Base-by-base conservation (phyloP, 2,329 filamentous ascomycete genomes). In the Elsinoe australis region DNA sequence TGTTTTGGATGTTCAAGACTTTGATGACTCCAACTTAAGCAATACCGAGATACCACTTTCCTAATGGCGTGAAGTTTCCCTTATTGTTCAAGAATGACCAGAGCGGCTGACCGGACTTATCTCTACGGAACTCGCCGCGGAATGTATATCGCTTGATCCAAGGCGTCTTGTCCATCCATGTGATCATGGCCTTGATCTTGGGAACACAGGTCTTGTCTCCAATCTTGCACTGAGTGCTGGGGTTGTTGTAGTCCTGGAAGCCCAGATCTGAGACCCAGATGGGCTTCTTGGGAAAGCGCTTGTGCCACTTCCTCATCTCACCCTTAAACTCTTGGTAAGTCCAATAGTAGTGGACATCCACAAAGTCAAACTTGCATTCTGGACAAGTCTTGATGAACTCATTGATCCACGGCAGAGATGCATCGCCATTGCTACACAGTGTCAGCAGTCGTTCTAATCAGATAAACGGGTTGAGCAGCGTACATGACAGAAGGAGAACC, bases 281-380 rank as follows among this genome's bases (percentile, higher is more conserved):
- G 12, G 39, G 39, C 39, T 44, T 44, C 24, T 31, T 32, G 26
- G 39, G 39, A 26, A 44, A 44, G 24, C 31, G 21, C 15, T 32
- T 44, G 6, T 17, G 14, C 39, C 39, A 44, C 9, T 17, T 44
- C 26, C n/a, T 19, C 17, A 44, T 44, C 26, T 44, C 14, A 17
- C 31, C 31, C 26, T 44, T 19, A 15, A 44, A 44, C 26, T 44
- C 39, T 5, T 19, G 14, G 22, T 26, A 44, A 26, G 24, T 24
- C 39, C 39, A 44, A 17, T 44, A 44, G 39, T 44, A 44, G 26
- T 44, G 39, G 9, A 44, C 39, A 24, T 44, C 39, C 21, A 44
- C 14, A 15, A 44, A 44, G 17, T 44, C 22, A 26, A 44, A 44
- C 28, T 44, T 44, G 28, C 39, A 44, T 14, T 44, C 24, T 18